These are phyloP conservation scores for Craterostigma plantagineum DNA, from an alignment of 257 asterid species.

Conservation along the genomic window DNA sequence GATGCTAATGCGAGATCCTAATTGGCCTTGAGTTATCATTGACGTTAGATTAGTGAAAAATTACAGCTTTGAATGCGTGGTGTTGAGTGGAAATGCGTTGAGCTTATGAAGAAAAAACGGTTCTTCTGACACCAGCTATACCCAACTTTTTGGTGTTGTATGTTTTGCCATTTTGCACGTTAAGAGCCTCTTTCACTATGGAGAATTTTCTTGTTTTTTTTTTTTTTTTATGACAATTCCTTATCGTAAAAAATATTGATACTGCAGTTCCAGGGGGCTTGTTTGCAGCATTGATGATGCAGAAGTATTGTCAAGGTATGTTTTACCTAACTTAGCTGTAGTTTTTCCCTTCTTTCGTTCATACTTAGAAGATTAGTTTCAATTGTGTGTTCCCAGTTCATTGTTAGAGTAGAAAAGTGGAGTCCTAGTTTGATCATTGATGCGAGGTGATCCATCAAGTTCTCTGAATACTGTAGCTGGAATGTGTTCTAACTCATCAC, in stretches of 20 bases:
- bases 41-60: not conserved
- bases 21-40: too few relatives aligned
- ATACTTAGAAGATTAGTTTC: not conserved
- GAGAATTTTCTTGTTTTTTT: slow-evolving; percentile 5
- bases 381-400: not conserved
- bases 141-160: not conserved
- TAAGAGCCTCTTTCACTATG: not conserved
- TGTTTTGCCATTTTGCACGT: too few relatives aligned
- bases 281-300: slow-evolving; percentile 24
- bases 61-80: too few relatives aligned
- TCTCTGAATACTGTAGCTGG: not conserved
- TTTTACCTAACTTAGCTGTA: slow-evolving; percentile 1
- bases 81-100: too few relatives aligned
- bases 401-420: not conserved
- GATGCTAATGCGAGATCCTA: not conserved
- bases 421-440: too few relatives aligned
- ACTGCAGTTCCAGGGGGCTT: slow-evolving; percentile 36
- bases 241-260: slow-evolving; percentile 13
- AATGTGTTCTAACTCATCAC: slow-evolving; percentile 6
- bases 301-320: slow-evolving; percentile 39
- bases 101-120: too few relatives aligned
- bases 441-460: not conserved
- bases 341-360: too few relatives aligned
- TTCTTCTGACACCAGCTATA: too few relatives aligned
- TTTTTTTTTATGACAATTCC: slow-evolving; percentile 1